These are phyloP conservation scores for Candida odintsovae DNA, from an alignment of 805 yeast genomes.

Conservation along the genomic window DNA sequence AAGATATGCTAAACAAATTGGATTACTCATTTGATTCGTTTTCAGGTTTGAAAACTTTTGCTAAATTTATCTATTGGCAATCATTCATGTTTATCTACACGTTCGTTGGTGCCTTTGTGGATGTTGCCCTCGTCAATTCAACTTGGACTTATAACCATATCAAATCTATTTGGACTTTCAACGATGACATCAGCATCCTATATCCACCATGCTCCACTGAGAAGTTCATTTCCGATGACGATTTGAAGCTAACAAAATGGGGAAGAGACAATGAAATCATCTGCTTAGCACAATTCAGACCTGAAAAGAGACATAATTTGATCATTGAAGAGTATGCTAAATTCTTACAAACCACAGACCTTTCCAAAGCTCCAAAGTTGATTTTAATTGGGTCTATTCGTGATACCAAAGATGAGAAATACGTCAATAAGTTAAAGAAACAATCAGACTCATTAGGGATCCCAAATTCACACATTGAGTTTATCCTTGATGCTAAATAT, in stretches of 20 bases:
- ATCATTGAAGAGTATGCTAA: slow-evolving; percentile 58
- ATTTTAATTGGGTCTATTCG: slow-evolving; percentile 84
- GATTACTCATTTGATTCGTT: slow-evolving; percentile 23
- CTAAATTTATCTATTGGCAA: slow-evolving; percentile 67
- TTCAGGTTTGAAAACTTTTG: slow-evolving; percentile 20
- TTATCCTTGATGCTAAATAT: slow-evolving; percentile 73
- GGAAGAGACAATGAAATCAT: slow-evolving; percentile 31
- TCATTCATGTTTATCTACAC: slow-evolving; percentile 57
- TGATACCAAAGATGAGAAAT: slow-evolving; percentile 53
- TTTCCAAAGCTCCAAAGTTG: slow-evolving; percentile 41
- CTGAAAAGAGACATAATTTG: slow-evolving; percentile 85
- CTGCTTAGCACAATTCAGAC: slow-evolving; percentile 83
- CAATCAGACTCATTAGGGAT: slow-evolving; percentile 40
- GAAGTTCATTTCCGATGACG: slow-evolving; percentile 28
- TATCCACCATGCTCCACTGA: slow-evolving; percentile 92
- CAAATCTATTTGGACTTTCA: slow-evolving; percentile 51
- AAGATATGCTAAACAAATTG: slow-evolving; percentile 75
- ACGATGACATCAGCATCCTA: slow-evolving; percentile 40
- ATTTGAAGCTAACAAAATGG: slow-evolving; percentile 14
- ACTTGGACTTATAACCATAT: slow-evolving; percentile 90
- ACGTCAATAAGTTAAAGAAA: slow-evolving; percentile 44
- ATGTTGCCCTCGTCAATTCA: slow-evolving; percentile 70
- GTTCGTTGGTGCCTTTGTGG: slow-evolving; percentile 59
- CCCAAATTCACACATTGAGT: slow-evolving; percentile 36
- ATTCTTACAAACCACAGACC: slow-evolving; percentile 32